Evolutionary conservation across 345 rosid species (phyloP).

Genomic region (Hypericum perforatum): DNA sequence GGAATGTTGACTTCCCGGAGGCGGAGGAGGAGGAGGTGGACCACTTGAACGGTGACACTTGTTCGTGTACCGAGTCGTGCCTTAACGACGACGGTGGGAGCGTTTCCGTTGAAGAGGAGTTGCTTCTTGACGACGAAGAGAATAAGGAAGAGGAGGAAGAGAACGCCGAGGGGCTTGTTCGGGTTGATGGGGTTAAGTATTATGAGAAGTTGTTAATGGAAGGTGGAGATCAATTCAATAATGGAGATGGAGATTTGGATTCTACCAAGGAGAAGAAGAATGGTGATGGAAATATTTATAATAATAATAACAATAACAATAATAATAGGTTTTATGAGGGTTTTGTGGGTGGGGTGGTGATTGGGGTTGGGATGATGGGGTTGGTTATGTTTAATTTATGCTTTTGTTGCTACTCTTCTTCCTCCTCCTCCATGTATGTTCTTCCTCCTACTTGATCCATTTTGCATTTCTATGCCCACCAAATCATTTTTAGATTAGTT

Average conservation of each 20-base stretch:
- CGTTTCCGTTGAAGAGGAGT: conserved; percentile 3
- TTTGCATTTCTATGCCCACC: no score
- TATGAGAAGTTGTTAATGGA: no score
- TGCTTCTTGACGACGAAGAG: background rate
- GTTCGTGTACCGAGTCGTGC: conserved; percentile 14
- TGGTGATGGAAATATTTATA: conserved; percentile 2
- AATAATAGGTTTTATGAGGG: conserved; percentile 5
- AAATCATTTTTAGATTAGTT: no score
- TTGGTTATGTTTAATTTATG: conserved; percentile 6
- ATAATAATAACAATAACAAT: background rate
- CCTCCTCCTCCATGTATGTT: background rate
- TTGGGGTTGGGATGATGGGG: conserved; percentile 24
- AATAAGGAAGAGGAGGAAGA: background rate
- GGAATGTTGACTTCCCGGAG: background rate
- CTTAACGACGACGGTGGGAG: conserved; percentile 7
- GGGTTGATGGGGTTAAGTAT: no score
- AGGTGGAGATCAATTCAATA: no score
- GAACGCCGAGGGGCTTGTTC: no score
- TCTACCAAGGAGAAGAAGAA: background rate
- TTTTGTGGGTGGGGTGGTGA: conserved; percentile 18
- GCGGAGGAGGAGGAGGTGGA: no score
- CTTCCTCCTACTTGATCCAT: conserved; percentile 13
- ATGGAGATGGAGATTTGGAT: background rate
- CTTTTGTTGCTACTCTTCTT: conserved; percentile 6
- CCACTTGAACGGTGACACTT: background rate